A percentile compares a stretch with the other conserved stretches of the same genome.
Evolutionary conservation across 352 stramenopile species (phyloP).

Genomic region (Pythium aquatile): DNA sequence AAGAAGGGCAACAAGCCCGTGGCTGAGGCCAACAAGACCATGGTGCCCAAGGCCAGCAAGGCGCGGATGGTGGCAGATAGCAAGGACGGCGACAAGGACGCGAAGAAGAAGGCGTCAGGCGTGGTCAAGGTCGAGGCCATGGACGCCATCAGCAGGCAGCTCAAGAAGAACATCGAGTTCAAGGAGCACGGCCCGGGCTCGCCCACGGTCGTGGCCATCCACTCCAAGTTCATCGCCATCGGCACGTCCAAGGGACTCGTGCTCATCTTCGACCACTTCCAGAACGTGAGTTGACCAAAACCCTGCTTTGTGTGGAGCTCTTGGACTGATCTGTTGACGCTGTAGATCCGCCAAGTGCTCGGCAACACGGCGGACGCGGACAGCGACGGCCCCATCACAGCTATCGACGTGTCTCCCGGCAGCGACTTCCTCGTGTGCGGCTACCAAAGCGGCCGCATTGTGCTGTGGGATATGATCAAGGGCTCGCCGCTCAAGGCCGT

Average conservation of each 20-base stretch:
- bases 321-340: not conserved
- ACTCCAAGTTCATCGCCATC: constrained; percentile 97
- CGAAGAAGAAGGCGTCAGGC: constrained; percentile 62
- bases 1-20: constrained; percentile 39
- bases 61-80: constrained; percentile 26
- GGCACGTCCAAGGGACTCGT: constrained; percentile 94
- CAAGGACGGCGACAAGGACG: constrained; percentile 21
- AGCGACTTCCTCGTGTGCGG: constrained; percentile 92
- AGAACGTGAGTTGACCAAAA: constrained; percentile 70
- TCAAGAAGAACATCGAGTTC: constrained; percentile 91
- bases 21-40: constrained; percentile 37
- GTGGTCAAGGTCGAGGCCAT: constrained; percentile 90
- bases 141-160: constrained; percentile 86
- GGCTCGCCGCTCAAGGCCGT: constrained; percentile 90
- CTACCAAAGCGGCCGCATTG: constrained; percentile 91
- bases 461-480: constrained; percentile 97
- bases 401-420: constrained; percentile 85
- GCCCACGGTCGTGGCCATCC: constrained; percentile 92
- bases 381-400: constrained; percentile 77
- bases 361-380: constrained; percentile 79
- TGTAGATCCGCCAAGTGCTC: constrained; percentile 83
- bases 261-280: constrained; percentile 96
- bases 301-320: not conserved
- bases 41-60: constrained; percentile 34
- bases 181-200: constrained; percentile 88